phyloP scores from a whole-genome alignment of 257 asterid genomes.

The Avicennia marina region DNA sequence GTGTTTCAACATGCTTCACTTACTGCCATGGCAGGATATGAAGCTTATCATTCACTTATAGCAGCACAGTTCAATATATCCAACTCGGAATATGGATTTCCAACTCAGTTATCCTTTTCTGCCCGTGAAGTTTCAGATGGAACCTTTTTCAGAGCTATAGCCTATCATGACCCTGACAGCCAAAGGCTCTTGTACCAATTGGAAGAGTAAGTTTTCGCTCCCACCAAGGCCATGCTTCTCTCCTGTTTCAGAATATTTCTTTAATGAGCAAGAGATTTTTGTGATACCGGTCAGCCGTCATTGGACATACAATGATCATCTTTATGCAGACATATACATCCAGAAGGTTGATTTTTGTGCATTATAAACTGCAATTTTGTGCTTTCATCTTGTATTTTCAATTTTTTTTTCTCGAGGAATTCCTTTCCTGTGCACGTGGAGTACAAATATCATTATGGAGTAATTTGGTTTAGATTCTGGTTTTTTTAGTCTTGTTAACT shows the following conservation, averaged over 20 bases:
- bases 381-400: not conserved
- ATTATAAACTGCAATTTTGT: not conserved
- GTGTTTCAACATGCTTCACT: conserved; percentile 23
- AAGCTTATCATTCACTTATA: conserved; percentile 70
- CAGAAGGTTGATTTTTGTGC: not conserved
- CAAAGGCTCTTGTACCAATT: conserved; percentile 61
- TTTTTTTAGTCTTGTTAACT: conserved; percentile 4
- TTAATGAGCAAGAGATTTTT: conserved; percentile 19
- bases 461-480: conserved; percentile 3
- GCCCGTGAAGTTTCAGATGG: conserved; percentile 98
- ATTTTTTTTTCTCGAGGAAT: not conserved
- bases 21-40: conserved; percentile 51
- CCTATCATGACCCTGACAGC: conserved; percentile 85
- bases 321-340: no score
- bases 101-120: conserved; percentile 87
- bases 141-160: conserved; percentile 73
- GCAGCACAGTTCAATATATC: conserved; percentile 51
- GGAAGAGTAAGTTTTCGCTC: conserved; percentile 57
- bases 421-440: conserved; percentile 9
- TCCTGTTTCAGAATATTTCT: no score
- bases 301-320: conserved; percentile 9
- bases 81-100: conserved; percentile 67
- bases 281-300: conserved; percentile 11
- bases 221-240: no score
- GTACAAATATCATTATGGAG: not conserved